Base-by-base conservation (phyloP, 2,329 filamentous ascomycete species). In the Aspergillus felis region DNA sequence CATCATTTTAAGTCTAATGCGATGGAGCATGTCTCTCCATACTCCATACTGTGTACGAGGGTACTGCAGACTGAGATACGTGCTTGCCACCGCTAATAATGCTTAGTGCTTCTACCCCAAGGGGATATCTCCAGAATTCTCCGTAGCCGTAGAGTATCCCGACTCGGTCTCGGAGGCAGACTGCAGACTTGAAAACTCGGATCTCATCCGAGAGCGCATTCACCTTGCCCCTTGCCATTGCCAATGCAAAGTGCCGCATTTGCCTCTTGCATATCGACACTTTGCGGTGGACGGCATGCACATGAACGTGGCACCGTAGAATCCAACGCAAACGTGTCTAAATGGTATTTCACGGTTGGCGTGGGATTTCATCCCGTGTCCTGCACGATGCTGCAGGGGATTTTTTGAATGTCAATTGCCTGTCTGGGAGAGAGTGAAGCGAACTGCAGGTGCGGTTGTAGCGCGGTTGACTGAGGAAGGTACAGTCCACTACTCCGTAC, bases 341-440 rank as follows among this genome's bases (percentile, higher is more conserved):
- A 4, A 1, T 7, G 20, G 41, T 9, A 10, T 7, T 44, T 14
- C 44, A 24, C 5, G 10, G 8, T 27, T 10, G 44, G 44, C 44
- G 22, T 14, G 5, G 44, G 12, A 25, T 12, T 20, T 12, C 12
- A 17, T 47, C 22, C 20, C 42, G n/a, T 24, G n/a, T 47, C 44
- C 10, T 25, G 20, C 44, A 47, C 44, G 44, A 47, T 27, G 22
- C 22, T 47, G 44, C 8, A 22, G 42, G 42, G 22, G n/a, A 24
- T 0, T 3, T 46, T 17, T 4, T 3, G 12, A n/a, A 22, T 24
- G 44, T 47, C 22, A 24, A 47, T 14, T 47, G 44, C 24, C 44
- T 25, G 14, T 3, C 25, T 24, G 22, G 44, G 44, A 24, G 44
- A 47, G n/a, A 5, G 35, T 56, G 57, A 61, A 60, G 29, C 51